Evolutionary conservation across 2,329 filamentous ascomycete species (phyloP).

Genomic region (Beauveria sp.): DNA sequence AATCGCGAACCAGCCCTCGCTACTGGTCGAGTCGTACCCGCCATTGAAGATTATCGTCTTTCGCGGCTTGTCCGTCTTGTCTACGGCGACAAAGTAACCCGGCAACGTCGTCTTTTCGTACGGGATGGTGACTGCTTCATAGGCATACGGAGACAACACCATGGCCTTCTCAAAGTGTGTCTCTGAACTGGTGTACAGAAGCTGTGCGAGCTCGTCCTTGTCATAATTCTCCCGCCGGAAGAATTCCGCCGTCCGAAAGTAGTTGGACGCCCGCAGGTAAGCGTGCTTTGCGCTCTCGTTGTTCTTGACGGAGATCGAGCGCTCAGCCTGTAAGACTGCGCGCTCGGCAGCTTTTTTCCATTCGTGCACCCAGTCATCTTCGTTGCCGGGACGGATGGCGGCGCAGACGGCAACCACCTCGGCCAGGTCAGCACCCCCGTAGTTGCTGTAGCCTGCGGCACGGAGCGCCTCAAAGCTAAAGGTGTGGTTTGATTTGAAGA

Average conservation of each 20-base stretch:
- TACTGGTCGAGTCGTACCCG: slow-evolving; percentile 6
- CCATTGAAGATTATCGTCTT: not conserved
- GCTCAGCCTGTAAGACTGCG: not conserved
- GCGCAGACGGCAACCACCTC: slow-evolving; percentile 7
- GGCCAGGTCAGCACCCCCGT: slow-evolving; percentile 4
- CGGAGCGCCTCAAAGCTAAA: slow-evolving; percentile 7
- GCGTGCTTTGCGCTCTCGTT: not conserved
- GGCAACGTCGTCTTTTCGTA: slow-evolving; percentile 3
- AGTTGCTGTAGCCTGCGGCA: slow-evolving; percentile 7
- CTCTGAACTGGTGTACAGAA: not conserved
- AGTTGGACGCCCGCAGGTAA: slow-evolving; percentile 3
- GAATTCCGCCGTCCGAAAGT: slow-evolving; percentile 6
- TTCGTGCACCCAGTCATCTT: not conserved
- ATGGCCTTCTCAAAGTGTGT: not conserved
- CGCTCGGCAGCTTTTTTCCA: slow-evolving; percentile 1
- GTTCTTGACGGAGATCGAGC: not conserved
- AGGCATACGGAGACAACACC: not conserved
- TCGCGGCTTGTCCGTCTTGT: not conserved
- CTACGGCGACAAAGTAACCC: not conserved
- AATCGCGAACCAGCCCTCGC: slow-evolving; percentile 5
- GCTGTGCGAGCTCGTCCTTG: not conserved
- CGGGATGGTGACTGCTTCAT: not conserved
- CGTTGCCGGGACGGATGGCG: not conserved
- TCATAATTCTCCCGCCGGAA: not conserved
- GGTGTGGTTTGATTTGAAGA: slow-evolving; percentile 4